Conservation (phyloP, 768 basidiomycete genomes). For the Gelatoporia subvermispora region DNA sequence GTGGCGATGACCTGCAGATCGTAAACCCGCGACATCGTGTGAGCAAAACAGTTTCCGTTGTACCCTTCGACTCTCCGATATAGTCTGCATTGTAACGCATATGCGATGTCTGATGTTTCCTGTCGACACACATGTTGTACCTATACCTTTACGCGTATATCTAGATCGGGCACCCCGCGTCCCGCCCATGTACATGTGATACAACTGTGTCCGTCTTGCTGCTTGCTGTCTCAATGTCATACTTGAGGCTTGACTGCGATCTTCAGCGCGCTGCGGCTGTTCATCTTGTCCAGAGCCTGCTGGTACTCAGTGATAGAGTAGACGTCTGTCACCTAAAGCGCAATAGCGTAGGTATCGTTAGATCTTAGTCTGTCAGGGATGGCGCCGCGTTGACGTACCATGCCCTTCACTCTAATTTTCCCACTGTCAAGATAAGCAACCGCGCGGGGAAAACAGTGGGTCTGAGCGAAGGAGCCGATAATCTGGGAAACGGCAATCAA, state of each 20-base stretch:
- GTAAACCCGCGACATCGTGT: too few species aligned
- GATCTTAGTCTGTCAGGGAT: not conserved
- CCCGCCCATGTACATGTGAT: too few species aligned
- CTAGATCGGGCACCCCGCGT: too few species aligned
- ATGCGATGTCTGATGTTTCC: too few species aligned
- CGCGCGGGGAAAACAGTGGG: slow-evolving; percentile 86
- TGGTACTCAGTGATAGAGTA: slow-evolving; percentile 58
- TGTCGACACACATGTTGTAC: too few species aligned
- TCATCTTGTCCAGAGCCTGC: slow-evolving; percentile 63
- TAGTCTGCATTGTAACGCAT: too few species aligned
- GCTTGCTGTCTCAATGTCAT: too few species aligned
- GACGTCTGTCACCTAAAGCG: slow-evolving; percentile 45
- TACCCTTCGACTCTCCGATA: too few species aligned
- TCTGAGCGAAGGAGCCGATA: slow-evolving; percentile 88
- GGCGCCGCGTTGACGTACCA: slow-evolving; percentile 39
- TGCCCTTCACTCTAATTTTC: slow-evolving; percentile 78
- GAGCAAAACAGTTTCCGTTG: too few species aligned
- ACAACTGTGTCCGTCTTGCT: too few species aligned
- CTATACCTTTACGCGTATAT: too few species aligned
- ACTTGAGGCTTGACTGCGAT: slow-evolving; percentile 44
- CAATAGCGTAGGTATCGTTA: not conserved
- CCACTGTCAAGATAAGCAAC: slow-evolving; percentile 85
- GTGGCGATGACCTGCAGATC: too few species aligned
- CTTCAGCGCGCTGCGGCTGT: slow-evolving; percentile 48
- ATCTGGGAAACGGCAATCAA: slow-evolving; percentile 42